Percentiles rank a stretch among this genome's conserved stretches.
phyloP scores from a whole-genome alignment of 495 filamentous ascomycete species.

The Aspergillus nanangensis region DNA sequence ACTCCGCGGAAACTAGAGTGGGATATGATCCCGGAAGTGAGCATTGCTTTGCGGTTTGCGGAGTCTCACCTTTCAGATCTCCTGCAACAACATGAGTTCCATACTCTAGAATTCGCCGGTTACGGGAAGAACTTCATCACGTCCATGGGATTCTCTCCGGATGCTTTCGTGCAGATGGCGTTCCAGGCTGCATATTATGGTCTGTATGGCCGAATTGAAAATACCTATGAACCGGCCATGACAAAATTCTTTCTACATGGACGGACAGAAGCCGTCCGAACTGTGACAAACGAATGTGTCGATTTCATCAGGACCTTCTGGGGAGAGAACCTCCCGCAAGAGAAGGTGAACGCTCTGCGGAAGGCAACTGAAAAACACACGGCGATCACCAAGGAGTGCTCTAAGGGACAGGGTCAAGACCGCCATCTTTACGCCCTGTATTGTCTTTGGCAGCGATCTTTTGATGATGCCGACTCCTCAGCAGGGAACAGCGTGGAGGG shows the following conservation, averaged over 20 bases:
- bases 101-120: constrained; percentile 79
- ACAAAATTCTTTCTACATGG: constrained; percentile 92
- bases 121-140: constrained; percentile 99
- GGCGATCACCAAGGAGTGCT: constrained; percentile 75
- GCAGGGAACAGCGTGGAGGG: constrained; percentile 51
- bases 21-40: constrained; percentile 93
- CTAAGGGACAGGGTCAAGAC: constrained; percentile 90
- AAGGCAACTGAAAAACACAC: constrained; percentile 81
- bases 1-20: constrained; percentile 96
- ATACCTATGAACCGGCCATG: constrained; percentile 97
- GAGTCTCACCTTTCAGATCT: constrained; percentile 93
- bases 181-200: constrained; percentile 99
- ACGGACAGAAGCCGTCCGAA: constrained; percentile 87
- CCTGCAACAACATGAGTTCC: constrained; percentile 94
- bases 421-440: constrained; percentile 92
- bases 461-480: constrained; percentile 63
- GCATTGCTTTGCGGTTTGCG: constrained; percentile 87
- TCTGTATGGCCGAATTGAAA: constrained; percentile 89
- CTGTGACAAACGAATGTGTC: constrained; percentile 74
- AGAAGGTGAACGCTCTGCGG: constrained; percentile 80
- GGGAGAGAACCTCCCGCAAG: constrained; percentile 76
- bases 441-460: constrained; percentile 86
- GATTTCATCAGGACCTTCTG: constrained; percentile 94
- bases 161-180: constrained; percentile 98
- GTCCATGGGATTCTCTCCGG: constrained; percentile 91